These are phyloP conservation scores for Phytopythium litorale DNA, from an alignment of 352 stramenopile species.

Conservation along the genomic window DNA sequence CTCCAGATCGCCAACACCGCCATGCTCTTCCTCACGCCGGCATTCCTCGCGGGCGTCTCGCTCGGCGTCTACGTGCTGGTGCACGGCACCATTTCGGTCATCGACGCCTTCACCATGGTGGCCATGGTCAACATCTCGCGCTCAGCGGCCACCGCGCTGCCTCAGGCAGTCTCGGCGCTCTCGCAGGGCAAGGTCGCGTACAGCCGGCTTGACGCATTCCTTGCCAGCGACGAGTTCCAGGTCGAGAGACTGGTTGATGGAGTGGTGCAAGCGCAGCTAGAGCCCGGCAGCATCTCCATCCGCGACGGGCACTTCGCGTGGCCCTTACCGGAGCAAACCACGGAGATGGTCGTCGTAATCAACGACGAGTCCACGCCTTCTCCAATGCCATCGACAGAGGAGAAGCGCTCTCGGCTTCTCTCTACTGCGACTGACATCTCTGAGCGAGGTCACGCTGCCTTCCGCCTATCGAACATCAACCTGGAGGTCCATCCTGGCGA, in stretches of 20 bases:
- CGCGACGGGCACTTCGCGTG: conserved; percentile 15
- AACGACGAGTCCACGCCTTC: background rate
- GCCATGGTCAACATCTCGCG: conserved; percentile 30
- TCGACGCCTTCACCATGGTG: conserved; percentile 39
- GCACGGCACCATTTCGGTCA: conserved; percentile 35
- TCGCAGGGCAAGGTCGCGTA: conserved; percentile 30
- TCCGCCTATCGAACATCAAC: conserved; percentile 22
- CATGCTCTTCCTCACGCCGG: conserved; percentile 47
- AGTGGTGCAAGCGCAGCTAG: background rate
- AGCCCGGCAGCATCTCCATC: conserved; percentile 12
- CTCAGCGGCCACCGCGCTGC: conserved; percentile 15
- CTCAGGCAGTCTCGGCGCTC: conserved; percentile 15
- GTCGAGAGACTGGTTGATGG: background rate
- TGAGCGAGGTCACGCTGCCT: conserved; percentile 10
- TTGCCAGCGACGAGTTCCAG: conserved; percentile 17
- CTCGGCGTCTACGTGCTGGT: conserved; percentile 34
- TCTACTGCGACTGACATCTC: background rate
- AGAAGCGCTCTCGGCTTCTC: background rate
- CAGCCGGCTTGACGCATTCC: conserved; percentile 22
- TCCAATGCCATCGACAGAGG: background rate
- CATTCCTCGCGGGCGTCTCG: conserved; percentile 19
- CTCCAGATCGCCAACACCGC: conserved; percentile 66
- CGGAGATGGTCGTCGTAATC: background rate
- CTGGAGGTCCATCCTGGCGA: conserved; percentile 59
- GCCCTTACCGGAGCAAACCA: background rate